Evolutionary conservation across 23 red algal species (phyloP).

Genomic region (Gracilaria gracilis): DNA sequence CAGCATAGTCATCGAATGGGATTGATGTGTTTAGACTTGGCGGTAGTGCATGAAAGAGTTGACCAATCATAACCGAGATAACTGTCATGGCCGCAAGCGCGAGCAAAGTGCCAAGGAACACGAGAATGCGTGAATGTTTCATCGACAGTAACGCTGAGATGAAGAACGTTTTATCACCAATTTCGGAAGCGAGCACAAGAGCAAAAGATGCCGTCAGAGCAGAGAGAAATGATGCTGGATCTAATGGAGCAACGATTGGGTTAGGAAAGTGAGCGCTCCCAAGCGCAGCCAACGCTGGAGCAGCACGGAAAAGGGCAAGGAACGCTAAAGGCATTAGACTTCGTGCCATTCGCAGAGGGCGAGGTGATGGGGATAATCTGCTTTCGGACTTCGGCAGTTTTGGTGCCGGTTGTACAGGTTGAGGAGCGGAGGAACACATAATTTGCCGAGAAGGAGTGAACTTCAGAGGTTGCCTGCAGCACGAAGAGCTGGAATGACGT

Average conservation of each 20-base stretch:
- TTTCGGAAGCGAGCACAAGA: slow-evolving; percentile 90
- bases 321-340: background rate
- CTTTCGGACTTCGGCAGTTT: background rate
- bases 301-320: background rate
- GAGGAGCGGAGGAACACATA: background rate
- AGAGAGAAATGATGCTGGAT: slow-evolving; percentile 62
- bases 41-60: slow-evolving; percentile 94
- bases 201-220: slow-evolving; percentile 79
- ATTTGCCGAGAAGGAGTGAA: background rate
- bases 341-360: background rate
- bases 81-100: slow-evolving; percentile 91
- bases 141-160: slow-evolving; percentile 94
- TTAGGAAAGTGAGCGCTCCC: slow-evolving; percentile 19
- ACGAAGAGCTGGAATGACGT: background rate
- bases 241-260: slow-evolving; percentile 33
- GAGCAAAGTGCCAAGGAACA: slow-evolving; percentile 83
- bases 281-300: background rate
- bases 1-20: slow-evolving; percentile 97
- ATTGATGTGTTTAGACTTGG: slow-evolving; percentile 79
- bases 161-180: slow-evolving; percentile 99
- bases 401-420: slow-evolving; percentile 5
- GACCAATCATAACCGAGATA: slow-evolving; percentile 92
- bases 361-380: background rate
- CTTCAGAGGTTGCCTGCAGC: background rate
- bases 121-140: slow-evolving; percentile 87